A percentile compares a stretch with the other conserved stretches of the same genome.
Evolutionary conservation across 139 green algal species (phyloP).

Genomic region (Penium margaritaceum): DNA sequence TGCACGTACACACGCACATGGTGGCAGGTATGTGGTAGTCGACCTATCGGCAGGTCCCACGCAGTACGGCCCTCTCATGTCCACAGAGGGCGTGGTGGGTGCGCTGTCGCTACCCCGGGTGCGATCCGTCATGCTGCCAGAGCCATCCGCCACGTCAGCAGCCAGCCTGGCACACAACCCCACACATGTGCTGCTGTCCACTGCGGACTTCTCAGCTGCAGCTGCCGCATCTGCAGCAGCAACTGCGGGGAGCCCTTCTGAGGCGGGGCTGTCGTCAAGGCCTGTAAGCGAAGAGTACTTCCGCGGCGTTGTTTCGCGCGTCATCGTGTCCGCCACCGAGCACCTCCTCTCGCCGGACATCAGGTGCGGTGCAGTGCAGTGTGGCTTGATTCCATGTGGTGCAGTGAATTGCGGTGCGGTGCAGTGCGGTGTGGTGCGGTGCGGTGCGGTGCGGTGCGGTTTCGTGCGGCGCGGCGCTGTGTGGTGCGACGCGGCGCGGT

Average conservation of each 20-base stretch:
- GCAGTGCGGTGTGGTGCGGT: too few relatives aligned
- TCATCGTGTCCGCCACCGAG: slow-evolving; percentile 34
- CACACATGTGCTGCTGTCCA: too few relatives aligned
- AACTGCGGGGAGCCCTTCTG: not conserved
- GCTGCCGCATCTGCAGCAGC: not conserved
- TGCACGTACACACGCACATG: too few relatives aligned
- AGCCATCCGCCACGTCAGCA: not conserved
- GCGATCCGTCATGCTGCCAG: not conserved
- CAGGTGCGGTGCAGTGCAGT: slow-evolving; percentile 16
- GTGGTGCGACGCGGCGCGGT: too few relatives aligned
- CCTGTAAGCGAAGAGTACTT: slow-evolving; percentile 21
- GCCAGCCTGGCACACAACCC: too few relatives aligned
- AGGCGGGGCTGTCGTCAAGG: not conserved
- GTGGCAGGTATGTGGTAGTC: slow-evolving; percentile 42
- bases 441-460: too few relatives aligned
- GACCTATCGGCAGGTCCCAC: slow-evolving; percentile 39
- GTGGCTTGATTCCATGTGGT: too few relatives aligned
- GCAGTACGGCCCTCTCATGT: not conserved
- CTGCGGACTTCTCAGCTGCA: too few relatives aligned
- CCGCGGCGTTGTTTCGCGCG: slow-evolving; percentile 17
- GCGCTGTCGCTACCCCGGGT: slow-evolving; percentile 21
- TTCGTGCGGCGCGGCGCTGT: too few relatives aligned
- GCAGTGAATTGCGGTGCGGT: too few relatives aligned
- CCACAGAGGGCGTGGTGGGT: slow-evolving; percentile 2
- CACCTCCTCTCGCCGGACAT: slow-evolving; percentile 47